A percentile compares a stretch with the other conserved stretches of the same genome.
Evolutionary conservation across 2,329 filamentous ascomycete species (phyloP).

Genomic region (Lachnellula hyalina): DNA sequence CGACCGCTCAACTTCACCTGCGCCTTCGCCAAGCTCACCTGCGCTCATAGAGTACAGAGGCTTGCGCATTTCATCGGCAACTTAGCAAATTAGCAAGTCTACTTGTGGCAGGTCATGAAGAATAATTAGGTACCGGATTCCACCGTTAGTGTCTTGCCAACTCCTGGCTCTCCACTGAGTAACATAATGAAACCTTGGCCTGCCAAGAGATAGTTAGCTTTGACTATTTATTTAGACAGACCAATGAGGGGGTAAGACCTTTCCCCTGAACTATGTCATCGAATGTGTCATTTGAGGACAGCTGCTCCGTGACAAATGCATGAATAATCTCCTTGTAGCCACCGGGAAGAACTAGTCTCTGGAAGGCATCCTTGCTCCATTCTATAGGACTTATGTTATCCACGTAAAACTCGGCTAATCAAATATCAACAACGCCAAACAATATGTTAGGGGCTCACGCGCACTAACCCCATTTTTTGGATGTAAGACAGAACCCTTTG

Average conservation of each 20-base stretch:
- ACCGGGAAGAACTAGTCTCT: slow-evolving; percentile 42
- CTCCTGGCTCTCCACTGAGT: slow-evolving; percentile 14
- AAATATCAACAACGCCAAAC: slow-evolving; percentile 1
- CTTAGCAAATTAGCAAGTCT: slow-evolving; percentile 48
- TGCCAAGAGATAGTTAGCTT: slow-evolving; percentile 2
- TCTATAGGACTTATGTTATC: slow-evolving; percentile 5
- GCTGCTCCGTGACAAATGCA: slow-evolving; percentile 42
- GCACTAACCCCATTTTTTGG: slow-evolving; percentile 31
- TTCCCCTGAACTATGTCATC: slow-evolving; percentile 28
- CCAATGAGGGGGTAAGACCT: slow-evolving; percentile 1
- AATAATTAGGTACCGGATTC: slow-evolving; percentile 31
- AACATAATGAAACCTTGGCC: slow-evolving; percentile 19
- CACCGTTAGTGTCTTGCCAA: slow-evolving; percentile 29
- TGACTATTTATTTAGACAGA: not conserved
- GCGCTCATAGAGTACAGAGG: slow-evolving; percentile 31
- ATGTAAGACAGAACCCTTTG: slow-evolving; percentile 30
- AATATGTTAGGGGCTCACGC: not conserved
- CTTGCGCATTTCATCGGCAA: slow-evolving; percentile 29
- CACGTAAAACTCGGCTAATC: slow-evolving; percentile 21
- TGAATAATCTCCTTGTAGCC: slow-evolving; percentile 43
- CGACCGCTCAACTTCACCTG: slow-evolving; percentile 42
- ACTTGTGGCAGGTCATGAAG: slow-evolving; percentile 31
- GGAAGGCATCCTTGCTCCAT: slow-evolving; percentile 40
- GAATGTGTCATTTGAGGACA: slow-evolving; percentile 15
- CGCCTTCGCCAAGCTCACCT: slow-evolving; percentile 9